Conservation (phyloP, 192 early-diverging fungal genomes). For the Spizellomyces punctatus region DNA sequence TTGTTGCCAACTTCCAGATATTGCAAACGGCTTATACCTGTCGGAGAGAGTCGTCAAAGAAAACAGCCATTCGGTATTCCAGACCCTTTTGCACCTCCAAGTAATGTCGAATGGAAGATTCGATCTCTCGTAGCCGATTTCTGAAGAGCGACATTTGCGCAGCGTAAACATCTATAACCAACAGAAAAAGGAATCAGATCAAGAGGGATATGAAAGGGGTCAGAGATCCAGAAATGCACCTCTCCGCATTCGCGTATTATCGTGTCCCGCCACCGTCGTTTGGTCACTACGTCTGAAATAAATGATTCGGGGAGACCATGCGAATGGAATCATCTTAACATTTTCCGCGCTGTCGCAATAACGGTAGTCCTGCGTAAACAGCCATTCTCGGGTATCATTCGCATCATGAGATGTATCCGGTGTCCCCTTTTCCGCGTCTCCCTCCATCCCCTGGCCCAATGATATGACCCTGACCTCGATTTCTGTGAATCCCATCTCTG, state of each 20-base stretch:
- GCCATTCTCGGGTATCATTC: conserved; percentile 17
- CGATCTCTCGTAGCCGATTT: conserved; percentile 58
- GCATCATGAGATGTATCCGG: conserved; percentile 1
- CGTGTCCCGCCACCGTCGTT: neutral
- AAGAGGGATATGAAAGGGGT: neutral
- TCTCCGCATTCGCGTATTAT: conserved; percentile 9
- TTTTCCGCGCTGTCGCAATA: conserved; percentile 8
- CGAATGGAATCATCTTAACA: conserved; percentile 56
- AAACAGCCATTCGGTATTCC: conserved; percentile 44
- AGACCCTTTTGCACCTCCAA: conserved; percentile 50
- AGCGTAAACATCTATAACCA: conserved; percentile 48
- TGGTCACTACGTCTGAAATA: conserved; percentile 41
- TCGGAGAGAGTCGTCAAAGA: conserved; percentile 47
- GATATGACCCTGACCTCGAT: conserved; percentile 48
- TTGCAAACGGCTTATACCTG: neutral
- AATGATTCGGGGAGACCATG: conserved; percentile 60
- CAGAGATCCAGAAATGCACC: neutral
- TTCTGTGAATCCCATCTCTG: conserved; percentile 44
- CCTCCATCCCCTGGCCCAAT: conserved; percentile 9
- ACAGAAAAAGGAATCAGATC: neutral
- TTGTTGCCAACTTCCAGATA: conserved; percentile 7
- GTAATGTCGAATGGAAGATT: conserved; percentile 57
- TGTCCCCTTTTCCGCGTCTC: neutral
- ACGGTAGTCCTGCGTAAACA: conserved; percentile 22
- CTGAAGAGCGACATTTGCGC: conserved; percentile 60